Conservation (phyloP, 306 rosid species). For the Dryas drummondii region DNA sequence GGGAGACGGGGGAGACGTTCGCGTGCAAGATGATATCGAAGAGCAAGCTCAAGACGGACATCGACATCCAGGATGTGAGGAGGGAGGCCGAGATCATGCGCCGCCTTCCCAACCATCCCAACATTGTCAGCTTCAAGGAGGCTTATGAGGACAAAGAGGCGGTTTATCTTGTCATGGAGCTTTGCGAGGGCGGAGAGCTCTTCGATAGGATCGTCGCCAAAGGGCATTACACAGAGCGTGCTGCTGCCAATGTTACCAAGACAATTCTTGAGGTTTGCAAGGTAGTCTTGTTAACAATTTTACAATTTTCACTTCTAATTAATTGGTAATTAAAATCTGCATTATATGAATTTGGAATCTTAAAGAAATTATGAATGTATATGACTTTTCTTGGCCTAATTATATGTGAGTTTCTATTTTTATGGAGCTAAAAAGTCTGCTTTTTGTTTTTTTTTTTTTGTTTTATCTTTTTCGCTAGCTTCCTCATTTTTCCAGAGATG, state of each 20-base stretch:
- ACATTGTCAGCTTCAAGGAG: constrained; percentile 70
- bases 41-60: constrained; percentile 72
- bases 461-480: too few species aligned
- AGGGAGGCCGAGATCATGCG: constrained; percentile 89
- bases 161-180: constrained; percentile 86
- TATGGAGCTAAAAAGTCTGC: too few species aligned
- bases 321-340: too few species aligned
- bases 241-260: constrained; percentile 70
- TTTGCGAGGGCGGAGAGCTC: constrained; percentile 89
- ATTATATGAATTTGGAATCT: too few species aligned
- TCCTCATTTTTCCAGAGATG: too few species aligned
- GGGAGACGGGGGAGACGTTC: constrained; percentile 37
- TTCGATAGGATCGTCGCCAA: constrained; percentile 76
- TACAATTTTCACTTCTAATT: too few species aligned
- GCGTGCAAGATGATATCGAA: constrained; percentile 84
- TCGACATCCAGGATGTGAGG: constrained; percentile 74
- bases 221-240: constrained; percentile 90
- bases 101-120: constrained; percentile 74
- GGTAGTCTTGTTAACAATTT: constrained; percentile 30
- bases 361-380: too few species aligned
- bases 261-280: constrained; percentile 84
- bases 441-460: too few species aligned
- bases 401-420: too few species aligned
- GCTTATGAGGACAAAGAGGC: constrained; percentile 85
- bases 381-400: too few species aligned